Base-by-base conservation (phyloP, 352 stramenopile species). In the Pythium plurisporium region DNA sequence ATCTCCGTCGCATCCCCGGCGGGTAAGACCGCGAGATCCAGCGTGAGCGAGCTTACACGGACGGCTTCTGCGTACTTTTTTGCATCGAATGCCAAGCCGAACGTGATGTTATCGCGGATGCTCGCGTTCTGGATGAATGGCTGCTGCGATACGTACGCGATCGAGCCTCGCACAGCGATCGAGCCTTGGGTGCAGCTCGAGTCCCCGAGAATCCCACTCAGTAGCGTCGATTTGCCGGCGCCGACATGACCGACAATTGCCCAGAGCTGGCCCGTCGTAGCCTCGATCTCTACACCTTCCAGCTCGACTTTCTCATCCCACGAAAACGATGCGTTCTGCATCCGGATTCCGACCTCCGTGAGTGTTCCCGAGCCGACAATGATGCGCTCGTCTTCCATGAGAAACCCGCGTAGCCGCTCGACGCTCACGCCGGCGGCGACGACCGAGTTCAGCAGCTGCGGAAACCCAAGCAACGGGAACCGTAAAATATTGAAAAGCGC, bases 1-100 rank as follows among this genome's bases (percentile, higher is more conserved):
- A 99, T 99, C 71, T 99, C 96, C 0, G 96, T 99, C 59, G 70
- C 54, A 68, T 99, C 97, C 15, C 96, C 96, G 25, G 80, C 82
- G 4, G 94, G 85, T 26, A 99, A 67, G 37, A 97, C 79, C 40
- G 71, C 69, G 27, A 98, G 62, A 62, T 99, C 96, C 46, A 91
- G 82, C 17, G 71, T 65, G 20, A 98, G 72, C 29, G 67, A 67
- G 38, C 95, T 72, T 31, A 92, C 80, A 36, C 76, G 67, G 55
- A 94, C 47, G 0, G 70, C 70, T 42, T 75, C 64, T 7, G 67
- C 61, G 54, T 85, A 85, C 9, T 60, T 58, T 26, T 47, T 45
- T 2, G 64, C 22, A 20, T 83, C 71, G 14, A 81, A 75, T 8
- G 73, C 51, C 20, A 68, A 34, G 8, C 67, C 73, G 38, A 83